phyloP scores from a whole-genome alignment of 306 rosid genomes.

The Quercus agrifolia region DNA sequence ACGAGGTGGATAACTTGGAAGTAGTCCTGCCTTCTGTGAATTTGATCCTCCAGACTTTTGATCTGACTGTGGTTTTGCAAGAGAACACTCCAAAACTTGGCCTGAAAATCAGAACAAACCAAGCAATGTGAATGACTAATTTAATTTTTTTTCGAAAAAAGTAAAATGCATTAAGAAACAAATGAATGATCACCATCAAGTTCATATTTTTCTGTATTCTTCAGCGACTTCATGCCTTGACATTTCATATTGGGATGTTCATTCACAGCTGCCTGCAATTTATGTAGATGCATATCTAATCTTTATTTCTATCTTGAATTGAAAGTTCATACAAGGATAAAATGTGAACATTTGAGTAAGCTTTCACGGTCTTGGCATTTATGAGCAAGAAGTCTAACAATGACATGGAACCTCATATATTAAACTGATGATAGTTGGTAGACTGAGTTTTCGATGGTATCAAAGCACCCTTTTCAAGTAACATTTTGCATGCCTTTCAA shows the following conservation, averaged over 20 bases:
- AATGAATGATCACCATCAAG: conserved; percentile 54
- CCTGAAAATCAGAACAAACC: conserved; percentile 42
- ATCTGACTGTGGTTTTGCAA: conserved; percentile 93
- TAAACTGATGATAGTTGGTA: too few species aligned
- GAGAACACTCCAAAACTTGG: conserved; percentile 83
- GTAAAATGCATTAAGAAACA: neutral
- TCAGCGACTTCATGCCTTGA: conserved; percentile 46
- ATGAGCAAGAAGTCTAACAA: too few species aligned
- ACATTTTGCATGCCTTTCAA: too few species aligned
- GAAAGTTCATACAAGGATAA: neutral
- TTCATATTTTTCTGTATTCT: conserved; percentile 85
- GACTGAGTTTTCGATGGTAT: too few species aligned
- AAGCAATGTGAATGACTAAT: conserved; percentile 19
- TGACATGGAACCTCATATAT: too few species aligned
- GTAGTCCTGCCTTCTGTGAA: conserved; percentile 64
- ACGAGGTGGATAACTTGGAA: conserved; percentile 77
- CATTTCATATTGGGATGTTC: neutral
- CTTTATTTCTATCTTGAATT: neutral
- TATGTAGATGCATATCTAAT: neutral
- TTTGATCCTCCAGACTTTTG: conserved; percentile 70
- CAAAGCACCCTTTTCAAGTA: too few species aligned
- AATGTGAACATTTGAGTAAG: neutral
- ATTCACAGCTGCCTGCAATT: neutral
- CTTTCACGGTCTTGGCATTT: too few species aligned
- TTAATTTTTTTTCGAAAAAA: neutral